Base-by-base conservation (phyloP, 2,329 filamentous ascomycete species). In the Bipolaris victoriae region DNA sequence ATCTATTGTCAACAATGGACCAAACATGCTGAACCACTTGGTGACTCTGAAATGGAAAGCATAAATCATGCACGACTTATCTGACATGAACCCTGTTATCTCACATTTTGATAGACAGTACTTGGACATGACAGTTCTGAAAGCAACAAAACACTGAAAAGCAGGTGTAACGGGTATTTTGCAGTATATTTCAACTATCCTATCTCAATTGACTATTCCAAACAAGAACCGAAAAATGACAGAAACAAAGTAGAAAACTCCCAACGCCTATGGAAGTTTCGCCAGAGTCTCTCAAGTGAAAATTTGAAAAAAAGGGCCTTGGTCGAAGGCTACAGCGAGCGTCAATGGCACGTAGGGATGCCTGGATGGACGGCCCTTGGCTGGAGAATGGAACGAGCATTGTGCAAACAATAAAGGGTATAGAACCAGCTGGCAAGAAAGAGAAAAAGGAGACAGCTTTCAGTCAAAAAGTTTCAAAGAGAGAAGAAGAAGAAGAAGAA, bases 321-420 rank as follows among this genome's bases (percentile, higher is more conserved):
- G 31, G 47, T 35, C 39, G 6, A 31, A 22, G 35, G 45, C 39
- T 29, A 44, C 35, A 15, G 36, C 22, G 35, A 29, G 37, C 35
- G 6, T 24, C 15, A 15, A 26, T 43, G 40, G 40, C 13, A 22
- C 24, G 47, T 22, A 36, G 13, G n/a, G 5, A 49, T 31, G 44
- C 31, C 50, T 18, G 35, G 44, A 22, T n/a, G 18, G 40, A 31
- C 33, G 10, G 10, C 20, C 37, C 18, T 47, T 33, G 33, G 24
- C 41, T 39, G 24, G 36, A 45, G 31, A 33, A 54, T 15, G 7
- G 50, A 36, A 55, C 36, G 49, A 41, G 24, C 44, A 29, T 29
- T 31, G 40, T 31, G 24, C 16, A 33, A 55, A 57, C 46, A 26
- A 11, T 41, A 49, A 49, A 55, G 55, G 55, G 55, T 57, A 57